A percentile compares a stretch with the other conserved stretches of the same genome.
Evolutionary conservation across 805 yeast genomes (phyloP).

Genomic region (Pichia cabralensis): DNA sequence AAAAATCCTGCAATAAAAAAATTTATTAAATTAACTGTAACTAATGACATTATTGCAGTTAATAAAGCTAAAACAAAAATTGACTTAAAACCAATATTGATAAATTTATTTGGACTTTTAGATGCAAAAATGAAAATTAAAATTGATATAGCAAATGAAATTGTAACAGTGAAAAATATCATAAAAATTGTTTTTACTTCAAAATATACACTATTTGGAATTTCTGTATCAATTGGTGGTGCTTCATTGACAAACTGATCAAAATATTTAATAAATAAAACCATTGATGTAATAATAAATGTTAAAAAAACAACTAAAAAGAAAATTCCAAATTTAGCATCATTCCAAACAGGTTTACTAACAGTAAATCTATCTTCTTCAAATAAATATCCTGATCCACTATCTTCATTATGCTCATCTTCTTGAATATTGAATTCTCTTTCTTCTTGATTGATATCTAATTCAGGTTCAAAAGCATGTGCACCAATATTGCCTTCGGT

Average conservation of each 20-base stretch:
- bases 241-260: constrained; percentile 1
- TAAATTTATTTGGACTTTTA: constrained; percentile 54
- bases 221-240: constrained; percentile 1
- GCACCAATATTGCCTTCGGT: neutral
- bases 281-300: constrained; percentile 6
- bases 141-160: constrained; percentile 49
- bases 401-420: neutral
- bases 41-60: neutral
- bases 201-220: constrained; percentile 3
- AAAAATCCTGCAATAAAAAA: neutral
- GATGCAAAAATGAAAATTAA: constrained; percentile 53
- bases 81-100: constrained; percentile 60
- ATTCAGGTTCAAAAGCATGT: constrained; percentile 7
- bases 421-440: constrained; percentile 1
- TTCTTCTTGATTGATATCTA: neutral
- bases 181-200: constrained; percentile 34
- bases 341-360: constrained; percentile 54
- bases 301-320: constrained; percentile 2
- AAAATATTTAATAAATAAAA: constrained; percentile 5
- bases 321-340: constrained; percentile 53
- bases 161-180: constrained; percentile 53
- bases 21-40: neutral
- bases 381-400: constrained; percentile 3
- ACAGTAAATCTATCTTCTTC: constrained; percentile 57
- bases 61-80: constrained; percentile 46